A percentile compares a stretch with the other conserved stretches of the same genome.
Conservation (phyloP, 1,139 yeast species). For the Saccharomyces hybrid region DNA sequence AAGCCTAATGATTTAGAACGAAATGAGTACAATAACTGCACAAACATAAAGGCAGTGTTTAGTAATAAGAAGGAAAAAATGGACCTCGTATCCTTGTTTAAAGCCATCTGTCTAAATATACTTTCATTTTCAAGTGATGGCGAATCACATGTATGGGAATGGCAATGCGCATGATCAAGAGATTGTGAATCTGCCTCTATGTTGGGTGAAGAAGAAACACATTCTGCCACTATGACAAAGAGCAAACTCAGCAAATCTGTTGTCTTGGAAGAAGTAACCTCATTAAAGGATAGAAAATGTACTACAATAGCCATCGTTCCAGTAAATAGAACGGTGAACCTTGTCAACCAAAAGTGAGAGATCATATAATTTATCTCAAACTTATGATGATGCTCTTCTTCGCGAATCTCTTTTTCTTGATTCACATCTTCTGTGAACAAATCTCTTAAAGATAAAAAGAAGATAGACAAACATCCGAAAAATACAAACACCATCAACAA, state of each 20-base stretch:
- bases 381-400: neutral
- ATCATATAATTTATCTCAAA: constrained; percentile 3
- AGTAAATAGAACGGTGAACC: constrained; percentile 13
- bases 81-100: constrained; percentile 72
- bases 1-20: constrained; percentile 87
- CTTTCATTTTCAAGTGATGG: constrained; percentile 8
- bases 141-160: constrained; percentile 1
- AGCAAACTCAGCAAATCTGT: constrained; percentile 15
- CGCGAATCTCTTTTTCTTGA: constrained; percentile 13
- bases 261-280: constrained; percentile 12
- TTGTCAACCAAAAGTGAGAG: constrained; percentile 19
- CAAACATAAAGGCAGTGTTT: constrained; percentile 88
- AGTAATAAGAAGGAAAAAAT: constrained; percentile 80
- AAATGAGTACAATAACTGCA: constrained; percentile 84
- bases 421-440: constrained; percentile 15
- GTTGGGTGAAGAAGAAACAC: constrained; percentile 3
- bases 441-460: constrained; percentile 26
- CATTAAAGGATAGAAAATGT: constrained; percentile 31
- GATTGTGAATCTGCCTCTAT: constrained; percentile 4
- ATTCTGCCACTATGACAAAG: constrained; percentile 16
- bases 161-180: constrained; percentile 8
- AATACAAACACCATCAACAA: constrained; percentile 22
- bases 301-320: constrained; percentile 30
- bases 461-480: constrained; percentile 22
- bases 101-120: constrained; percentile 38